Conservation (phyloP, 78 protist genomes). For the Isochrysis galbana region DNA sequence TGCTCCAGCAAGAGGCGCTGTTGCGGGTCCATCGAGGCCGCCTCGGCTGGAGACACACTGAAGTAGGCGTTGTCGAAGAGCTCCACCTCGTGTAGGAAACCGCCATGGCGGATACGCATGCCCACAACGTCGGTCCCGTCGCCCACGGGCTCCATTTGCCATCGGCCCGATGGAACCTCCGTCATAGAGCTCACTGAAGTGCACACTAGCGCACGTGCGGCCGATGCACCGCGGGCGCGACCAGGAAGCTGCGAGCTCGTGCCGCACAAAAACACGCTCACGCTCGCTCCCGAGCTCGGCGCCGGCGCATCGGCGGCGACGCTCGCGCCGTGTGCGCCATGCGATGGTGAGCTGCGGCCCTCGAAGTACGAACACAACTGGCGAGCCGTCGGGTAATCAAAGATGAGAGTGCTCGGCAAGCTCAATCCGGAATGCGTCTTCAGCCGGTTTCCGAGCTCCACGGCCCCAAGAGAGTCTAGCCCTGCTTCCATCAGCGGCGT, state of each 20-base stretch:
- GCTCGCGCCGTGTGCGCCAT: too few relatives aligned
- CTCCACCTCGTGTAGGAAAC: not conserved
- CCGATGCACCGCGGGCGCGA: not conserved
- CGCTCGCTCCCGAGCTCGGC: not conserved
- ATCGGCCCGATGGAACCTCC: not conserved
- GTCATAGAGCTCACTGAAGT: not conserved
- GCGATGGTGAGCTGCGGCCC: too few relatives aligned
- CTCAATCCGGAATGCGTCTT: too few relatives aligned
- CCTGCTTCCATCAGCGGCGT: not conserved
- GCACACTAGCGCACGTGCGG: not conserved
- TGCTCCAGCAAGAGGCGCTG: slow-evolving; percentile 9
- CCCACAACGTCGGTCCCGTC: not conserved
- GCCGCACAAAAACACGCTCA: not conserved
- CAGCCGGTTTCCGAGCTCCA: not conserved
- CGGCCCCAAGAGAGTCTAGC: not conserved
- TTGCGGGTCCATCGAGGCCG: slow-evolving; percentile 23
- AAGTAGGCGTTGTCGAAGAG: slow-evolving; percentile 23
- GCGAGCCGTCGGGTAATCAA: not conserved
- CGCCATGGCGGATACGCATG: not conserved
- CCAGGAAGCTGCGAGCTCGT: not conserved
- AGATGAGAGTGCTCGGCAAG: not conserved
- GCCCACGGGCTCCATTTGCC: not conserved
- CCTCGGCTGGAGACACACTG: not conserved
- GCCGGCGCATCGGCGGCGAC: too few relatives aligned
- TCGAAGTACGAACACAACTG: not conserved